Evolutionary conservation across 1,284 basidiomycete species (phyloP).

Genomic region (Ganoderma lucidum): DNA sequence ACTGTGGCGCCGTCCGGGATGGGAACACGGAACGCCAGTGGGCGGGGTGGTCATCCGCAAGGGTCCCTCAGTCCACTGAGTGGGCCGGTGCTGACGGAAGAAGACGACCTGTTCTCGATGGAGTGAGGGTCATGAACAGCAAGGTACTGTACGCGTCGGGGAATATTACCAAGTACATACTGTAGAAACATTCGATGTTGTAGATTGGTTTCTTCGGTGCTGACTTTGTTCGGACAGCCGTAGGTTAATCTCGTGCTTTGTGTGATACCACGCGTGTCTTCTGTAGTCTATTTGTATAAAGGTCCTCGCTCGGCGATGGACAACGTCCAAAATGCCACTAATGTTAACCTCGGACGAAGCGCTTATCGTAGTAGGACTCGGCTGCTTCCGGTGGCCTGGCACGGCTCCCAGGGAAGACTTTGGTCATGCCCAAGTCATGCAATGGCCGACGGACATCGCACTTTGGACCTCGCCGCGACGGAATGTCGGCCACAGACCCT

Average conservation of each 20-base stretch:
- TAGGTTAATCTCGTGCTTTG: constrained; percentile 21
- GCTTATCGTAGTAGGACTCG: not conserved
- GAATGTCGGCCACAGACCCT: not conserved
- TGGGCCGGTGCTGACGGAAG: constrained; percentile 60
- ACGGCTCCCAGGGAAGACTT: too few species aligned
- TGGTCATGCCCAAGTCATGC: not conserved
- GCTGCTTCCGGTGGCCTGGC: not conserved
- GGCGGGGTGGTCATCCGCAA: constrained; percentile 47
- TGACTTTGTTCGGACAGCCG: constrained; percentile 19
- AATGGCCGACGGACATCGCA: too few species aligned
- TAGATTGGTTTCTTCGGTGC: constrained; percentile 19
- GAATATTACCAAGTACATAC: constrained; percentile 13
- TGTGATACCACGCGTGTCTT: constrained; percentile 17
- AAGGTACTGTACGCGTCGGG: not conserved
- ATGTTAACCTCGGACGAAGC: not conserved
- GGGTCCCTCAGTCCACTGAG: constrained; percentile 62
- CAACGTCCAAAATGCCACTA: not conserved
- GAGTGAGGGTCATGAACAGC: constrained; percentile 43
- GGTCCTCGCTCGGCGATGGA: not conserved
- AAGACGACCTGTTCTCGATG: constrained; percentile 75
- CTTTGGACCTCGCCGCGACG: not conserved
- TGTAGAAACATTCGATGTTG: constrained; percentile 21
- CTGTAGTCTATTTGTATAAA: constrained; percentile 19
- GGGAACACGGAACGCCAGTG: constrained; percentile 49
- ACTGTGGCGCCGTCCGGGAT: constrained; percentile 31